Conservation (phyloP, 805 yeast species). For the Nakazawaea laoshanensis region DNA sequence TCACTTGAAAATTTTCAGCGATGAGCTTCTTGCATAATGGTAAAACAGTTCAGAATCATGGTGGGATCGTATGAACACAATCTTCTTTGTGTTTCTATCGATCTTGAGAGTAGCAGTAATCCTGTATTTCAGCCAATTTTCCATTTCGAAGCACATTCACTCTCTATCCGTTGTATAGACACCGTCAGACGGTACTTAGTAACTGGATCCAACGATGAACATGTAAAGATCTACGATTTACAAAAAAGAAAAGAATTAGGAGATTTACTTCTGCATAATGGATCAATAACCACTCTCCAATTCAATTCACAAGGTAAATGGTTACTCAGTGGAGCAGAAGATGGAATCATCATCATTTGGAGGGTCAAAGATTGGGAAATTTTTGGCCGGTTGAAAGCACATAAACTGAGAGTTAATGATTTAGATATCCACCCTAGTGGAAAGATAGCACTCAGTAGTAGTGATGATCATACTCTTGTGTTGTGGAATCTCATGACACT, state of each 20-base stretch:
- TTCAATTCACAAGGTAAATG: constrained; percentile 79
- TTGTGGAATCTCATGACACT: constrained; percentile 97
- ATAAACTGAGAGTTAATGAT: constrained; percentile 75
- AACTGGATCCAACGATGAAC: constrained; percentile 94
- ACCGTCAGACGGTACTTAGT: constrained; percentile 78
- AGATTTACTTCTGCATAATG: constrained; percentile 79
- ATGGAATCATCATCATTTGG: constrained; percentile 88
- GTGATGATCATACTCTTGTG: constrained; percentile 74
- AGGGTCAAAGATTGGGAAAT: constrained; percentile 95
- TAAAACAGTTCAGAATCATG: constrained; percentile 64
- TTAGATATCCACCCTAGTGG: constrained; percentile 87
- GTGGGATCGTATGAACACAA: constrained; percentile 97
- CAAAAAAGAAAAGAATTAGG: constrained; percentile 94
- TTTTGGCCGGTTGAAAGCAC: constrained; percentile 84
- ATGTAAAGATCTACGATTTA: constrained; percentile 86
- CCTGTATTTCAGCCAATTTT: constrained; percentile 87
- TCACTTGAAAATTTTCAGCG: neutral
- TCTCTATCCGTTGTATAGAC: constrained; percentile 81
- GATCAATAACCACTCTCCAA: constrained; percentile 70
- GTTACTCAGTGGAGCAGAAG: constrained; percentile 87
- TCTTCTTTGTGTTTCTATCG: constrained; percentile 70
- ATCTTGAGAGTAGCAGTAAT: constrained; percentile 34
- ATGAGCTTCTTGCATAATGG: too few relatives aligned
- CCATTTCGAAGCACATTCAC: constrained; percentile 91
- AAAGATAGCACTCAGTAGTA: constrained; percentile 82